Conservation (phyloP, 2,329 filamentous ascomycete genomes). For the Sporothrix pallida region DNA sequence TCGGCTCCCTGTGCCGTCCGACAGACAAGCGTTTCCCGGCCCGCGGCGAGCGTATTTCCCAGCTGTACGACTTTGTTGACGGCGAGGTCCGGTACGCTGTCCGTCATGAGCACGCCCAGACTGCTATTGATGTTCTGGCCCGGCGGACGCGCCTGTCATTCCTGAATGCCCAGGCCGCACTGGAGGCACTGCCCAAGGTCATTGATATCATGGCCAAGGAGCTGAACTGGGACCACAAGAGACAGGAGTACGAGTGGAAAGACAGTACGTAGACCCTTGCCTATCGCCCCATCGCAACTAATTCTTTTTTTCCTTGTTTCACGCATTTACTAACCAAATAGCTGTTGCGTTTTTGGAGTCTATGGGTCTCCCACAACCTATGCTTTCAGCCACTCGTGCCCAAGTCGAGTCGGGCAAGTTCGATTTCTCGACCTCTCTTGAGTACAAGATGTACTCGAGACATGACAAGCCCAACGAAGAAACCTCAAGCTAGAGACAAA, state of each 20-base stretch:
- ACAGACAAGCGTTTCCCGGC: conserved; percentile 83
- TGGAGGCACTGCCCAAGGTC: conserved; percentile 81
- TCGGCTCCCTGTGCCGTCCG: conserved; percentile 79
- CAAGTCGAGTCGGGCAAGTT: conserved; percentile 67
- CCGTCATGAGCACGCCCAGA: conserved; percentile 88
- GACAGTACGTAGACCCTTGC: conserved; percentile 47
- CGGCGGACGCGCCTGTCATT: conserved; percentile 85
- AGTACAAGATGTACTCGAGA: conserved; percentile 67
- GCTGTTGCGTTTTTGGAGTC: conserved; percentile 63
- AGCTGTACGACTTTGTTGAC: conserved; percentile 87
- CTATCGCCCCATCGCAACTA: neutral
- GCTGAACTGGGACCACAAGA: conserved; percentile 73
- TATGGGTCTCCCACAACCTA: conserved; percentile 67
- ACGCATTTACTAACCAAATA: conserved; percentile 38
- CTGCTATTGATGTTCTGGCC: conserved; percentile 84
- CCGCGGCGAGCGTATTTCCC: conserved; percentile 77
- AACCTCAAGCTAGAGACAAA: conserved; percentile 27
- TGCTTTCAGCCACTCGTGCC: conserved; percentile 62
- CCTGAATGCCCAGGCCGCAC: conserved; percentile 86
- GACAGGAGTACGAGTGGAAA: conserved; percentile 84
- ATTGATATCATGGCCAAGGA: conserved; percentile 91
- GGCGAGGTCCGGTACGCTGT: conserved; percentile 90
- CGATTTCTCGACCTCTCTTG: conserved; percentile 60
- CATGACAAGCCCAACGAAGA: conserved; percentile 59
- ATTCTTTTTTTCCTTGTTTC: neutral